Conservation (phyloP, 257 asterid species). For the Datura wrightii region DNA sequence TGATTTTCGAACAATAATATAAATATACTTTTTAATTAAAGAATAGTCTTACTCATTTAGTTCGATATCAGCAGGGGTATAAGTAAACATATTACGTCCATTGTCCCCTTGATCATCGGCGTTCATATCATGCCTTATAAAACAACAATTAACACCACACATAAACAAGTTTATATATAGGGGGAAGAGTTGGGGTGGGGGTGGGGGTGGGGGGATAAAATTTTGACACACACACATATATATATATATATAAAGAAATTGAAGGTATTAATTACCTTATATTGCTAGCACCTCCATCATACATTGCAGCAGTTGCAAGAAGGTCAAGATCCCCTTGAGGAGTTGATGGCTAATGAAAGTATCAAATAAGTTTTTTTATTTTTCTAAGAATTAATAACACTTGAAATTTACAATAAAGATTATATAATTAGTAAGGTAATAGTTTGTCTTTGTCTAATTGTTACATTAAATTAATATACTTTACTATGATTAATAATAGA, state of each 20-base stretch:
- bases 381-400: neutral
- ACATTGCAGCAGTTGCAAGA: neutral
- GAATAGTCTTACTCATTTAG: neutral
- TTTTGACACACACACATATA: no score
- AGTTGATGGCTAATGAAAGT: neutral
- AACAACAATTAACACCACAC: neutral
- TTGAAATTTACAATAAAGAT: neutral
- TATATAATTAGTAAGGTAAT: neutral
- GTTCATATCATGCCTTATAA: neutral
- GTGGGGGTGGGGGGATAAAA: neutral
- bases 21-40: neutral
- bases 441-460: no score
- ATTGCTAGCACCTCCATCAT: neutral
- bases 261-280: neutral
- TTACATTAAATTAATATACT: neutral
- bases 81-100: neutral
- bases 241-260: neutral
- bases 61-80: neutral
- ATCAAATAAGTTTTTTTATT: neutral
- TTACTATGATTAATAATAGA: neutral
- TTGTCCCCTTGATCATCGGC: neutral
- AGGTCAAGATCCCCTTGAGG: no score
- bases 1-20: no score
- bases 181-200: neutral
- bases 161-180: neutral